Base-by-base conservation (phyloP, 1,284 basidiomycete species). In the Moniliella sp. region DNA sequence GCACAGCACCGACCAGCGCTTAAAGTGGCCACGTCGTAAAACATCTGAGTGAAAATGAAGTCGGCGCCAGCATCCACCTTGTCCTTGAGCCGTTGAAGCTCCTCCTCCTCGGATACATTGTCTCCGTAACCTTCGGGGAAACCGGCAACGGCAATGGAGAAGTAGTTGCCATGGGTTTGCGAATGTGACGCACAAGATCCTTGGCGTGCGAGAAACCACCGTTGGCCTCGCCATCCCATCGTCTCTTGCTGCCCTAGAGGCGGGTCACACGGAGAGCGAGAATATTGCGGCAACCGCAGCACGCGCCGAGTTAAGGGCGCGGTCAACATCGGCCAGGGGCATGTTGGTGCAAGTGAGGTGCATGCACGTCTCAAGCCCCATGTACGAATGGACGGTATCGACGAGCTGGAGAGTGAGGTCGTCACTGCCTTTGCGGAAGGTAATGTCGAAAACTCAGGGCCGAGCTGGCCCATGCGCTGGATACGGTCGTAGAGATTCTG, bases 1-100 rank as follows among this genome's bases (percentile, higher is more conserved):
- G 44, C 9, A 61, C 50, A 18, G 73, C 69, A 46, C 73, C 75
- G 38, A 83, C 79, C 82, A 23, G 67, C 64, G 43, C 79, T 71
- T 62, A 86, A 88, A 43, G 81, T 57, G 31, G 83, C 72, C 33
- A 76, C 73, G 54, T 88, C 82, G 64, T 84, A 88, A 65, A 88
- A 88, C 76, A 88, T 82, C 63, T 88, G 82, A 0, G 82, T 88
- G 65, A 88, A 82, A 59, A 88, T 83, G 63, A 86, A 80, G 62
- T 74, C 70, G 37, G 76, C 78, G 29, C 83, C 82, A 11, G 74
- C 76, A 40, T 83, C 78, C 45, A 82, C 66, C 63, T 88, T 88
- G 45, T 75, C 72, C 62, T 80, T 83, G 45, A 97, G 69, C 61
- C 72, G 84, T 40, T 72, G 63, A 63, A 94, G 74, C 63, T 97